phyloP scores from a whole-genome alignment of 306 rosid species.

The Pueraria montana region DNA sequence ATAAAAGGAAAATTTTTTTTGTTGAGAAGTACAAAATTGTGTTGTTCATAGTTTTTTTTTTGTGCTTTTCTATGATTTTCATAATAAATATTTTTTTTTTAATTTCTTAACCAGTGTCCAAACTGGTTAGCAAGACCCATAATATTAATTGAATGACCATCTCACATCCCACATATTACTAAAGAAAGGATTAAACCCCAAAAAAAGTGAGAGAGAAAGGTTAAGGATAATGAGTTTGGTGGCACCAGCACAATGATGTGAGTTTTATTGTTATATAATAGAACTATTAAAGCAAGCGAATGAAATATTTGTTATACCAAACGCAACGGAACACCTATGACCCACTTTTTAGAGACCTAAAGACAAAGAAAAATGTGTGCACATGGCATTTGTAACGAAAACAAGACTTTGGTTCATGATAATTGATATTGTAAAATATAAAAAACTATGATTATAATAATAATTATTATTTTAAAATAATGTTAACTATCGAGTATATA shows the following conservation, averaged over 20 bases:
- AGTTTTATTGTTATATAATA: background rate
- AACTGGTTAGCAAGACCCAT: too few relatives aligned
- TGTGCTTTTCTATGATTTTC: too few relatives aligned
- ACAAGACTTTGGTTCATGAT: background rate
- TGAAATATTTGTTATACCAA: conserved; percentile 19
- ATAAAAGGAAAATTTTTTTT: too few relatives aligned
- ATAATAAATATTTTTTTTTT: too few relatives aligned
- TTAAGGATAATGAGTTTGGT: background rate
- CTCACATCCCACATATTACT: background rate
- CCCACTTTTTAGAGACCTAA: background rate
- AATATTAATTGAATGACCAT: background rate
- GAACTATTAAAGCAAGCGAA: background rate
- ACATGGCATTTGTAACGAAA: background rate
- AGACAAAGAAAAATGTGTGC: background rate
- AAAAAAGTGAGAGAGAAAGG: background rate
- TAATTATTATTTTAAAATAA: background rate
- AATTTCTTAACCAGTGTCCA: too few relatives aligned
- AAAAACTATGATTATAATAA: background rate
- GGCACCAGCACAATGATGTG: background rate
- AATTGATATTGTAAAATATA: background rate
- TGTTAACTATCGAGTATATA: too few relatives aligned
- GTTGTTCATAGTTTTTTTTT: too few relatives aligned
- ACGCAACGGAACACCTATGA: background rate
- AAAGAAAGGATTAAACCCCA: background rate
- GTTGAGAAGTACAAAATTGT: too few relatives aligned